Evolutionary conservation across 2,329 filamentous ascomycete genomes (phyloP).

Genomic region (Monosporascus sp.): DNA sequence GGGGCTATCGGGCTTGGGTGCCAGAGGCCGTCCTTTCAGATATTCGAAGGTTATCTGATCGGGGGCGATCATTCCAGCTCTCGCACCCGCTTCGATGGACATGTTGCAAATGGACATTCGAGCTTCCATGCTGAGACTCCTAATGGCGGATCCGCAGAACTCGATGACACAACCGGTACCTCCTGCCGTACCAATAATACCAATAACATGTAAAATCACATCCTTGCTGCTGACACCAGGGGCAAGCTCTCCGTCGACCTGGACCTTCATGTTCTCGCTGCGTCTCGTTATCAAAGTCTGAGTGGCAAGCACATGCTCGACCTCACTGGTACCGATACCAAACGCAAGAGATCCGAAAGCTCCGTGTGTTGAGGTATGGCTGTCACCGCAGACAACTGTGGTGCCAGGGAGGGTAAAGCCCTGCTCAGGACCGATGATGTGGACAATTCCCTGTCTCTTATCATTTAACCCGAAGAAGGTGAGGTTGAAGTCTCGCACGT

Average conservation of each 20-base stretch:
- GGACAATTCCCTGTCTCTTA: constrained; percentile 95
- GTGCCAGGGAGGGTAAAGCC: constrained; percentile 97
- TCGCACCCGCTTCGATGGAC: constrained; percentile 93
- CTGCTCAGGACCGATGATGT: constrained; percentile 97
- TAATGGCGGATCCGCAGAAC: constrained; percentile 93
- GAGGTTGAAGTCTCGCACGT: constrained; percentile 92
- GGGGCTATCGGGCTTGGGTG: constrained; percentile 74
- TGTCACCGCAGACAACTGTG: constrained; percentile 96
- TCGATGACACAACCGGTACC: constrained; percentile 94
- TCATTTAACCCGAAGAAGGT: constrained; percentile 97
- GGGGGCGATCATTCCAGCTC: constrained; percentile 94
- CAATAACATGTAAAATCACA: constrained; percentile 87
- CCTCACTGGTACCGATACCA: constrained; percentile 96
- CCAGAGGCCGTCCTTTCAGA: constrained; percentile 83
- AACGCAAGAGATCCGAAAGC: constrained; percentile 93
- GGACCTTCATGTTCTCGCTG: constrained; percentile 98
- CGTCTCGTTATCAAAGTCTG: constrained; percentile 91
- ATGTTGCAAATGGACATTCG: constrained; percentile 99
- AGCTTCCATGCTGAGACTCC: constrained; percentile 86
- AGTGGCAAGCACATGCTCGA: constrained; percentile 95
- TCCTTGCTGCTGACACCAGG: constrained; percentile 96
- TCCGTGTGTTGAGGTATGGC: constrained; percentile 95
- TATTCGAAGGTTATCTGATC: constrained; percentile 94
- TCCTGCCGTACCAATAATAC: constrained; percentile 88
- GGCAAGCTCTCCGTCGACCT: constrained; percentile 84